Evolutionary conservation across 225 moss, liverwort and hornwort species (phyloP), one percentile per base, ranked within the genome.

Genomic region (Sphagnum contortum): DNA sequence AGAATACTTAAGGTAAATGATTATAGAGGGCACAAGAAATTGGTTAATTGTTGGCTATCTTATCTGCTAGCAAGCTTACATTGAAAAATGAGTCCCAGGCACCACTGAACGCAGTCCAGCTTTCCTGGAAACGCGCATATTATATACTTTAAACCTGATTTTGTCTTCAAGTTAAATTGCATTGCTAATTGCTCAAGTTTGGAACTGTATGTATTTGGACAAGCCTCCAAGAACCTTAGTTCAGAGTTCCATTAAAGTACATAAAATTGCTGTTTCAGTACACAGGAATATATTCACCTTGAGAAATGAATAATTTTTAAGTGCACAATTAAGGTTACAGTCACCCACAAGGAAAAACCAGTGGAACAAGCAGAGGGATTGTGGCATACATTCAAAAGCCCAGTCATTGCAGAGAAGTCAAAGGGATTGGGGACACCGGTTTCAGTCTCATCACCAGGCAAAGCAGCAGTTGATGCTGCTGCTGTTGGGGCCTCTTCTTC

Each of bases 321-420:
- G 29, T 29, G 29, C 29, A 29, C 29, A 29, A 29, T 29, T 29
- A 29, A 29, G 29, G 29, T 29, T 29, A 29, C 29, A 29, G 0
- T 29, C 29, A 29, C 29, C 29, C 29, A 29, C 29, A 29, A 29
- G 29, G n/a, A 29, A 29, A 29, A 29, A 29, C 29, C 29, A 29
- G 1, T 29, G 29, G 29, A 29, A 29, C 29, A 29, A 29, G 4
- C 8, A 54, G 50, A 61, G 49, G 67, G 55, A 57, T 47, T n/a
- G 2, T 55, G 4, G 45, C 62, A 64, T 79, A 92, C 96, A 78
- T 98, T 92, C 77, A 98, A 70, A 45, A 98, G 96, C 13, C 92
- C 92, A 45, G 96, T 88, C 96, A 98, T 98, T 45, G 96, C 92
- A 56, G 96, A 86, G 71, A 98, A 92, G 70, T 98, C 96, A 62